phyloP scores from a whole-genome alignment of 352 stramenopile species.

The Globisporangium spiculum region DNA sequence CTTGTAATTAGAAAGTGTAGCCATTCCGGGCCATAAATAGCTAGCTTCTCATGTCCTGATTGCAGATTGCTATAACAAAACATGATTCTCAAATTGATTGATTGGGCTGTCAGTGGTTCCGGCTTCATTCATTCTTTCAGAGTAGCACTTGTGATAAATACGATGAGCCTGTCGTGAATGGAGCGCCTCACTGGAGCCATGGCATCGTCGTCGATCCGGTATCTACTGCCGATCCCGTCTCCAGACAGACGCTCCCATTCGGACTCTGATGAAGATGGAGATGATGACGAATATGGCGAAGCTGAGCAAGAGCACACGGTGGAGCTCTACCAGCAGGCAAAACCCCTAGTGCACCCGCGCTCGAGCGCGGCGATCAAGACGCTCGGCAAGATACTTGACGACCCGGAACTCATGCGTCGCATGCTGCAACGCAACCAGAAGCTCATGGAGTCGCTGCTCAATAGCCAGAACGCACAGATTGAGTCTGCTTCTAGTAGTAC shows the following conservation, averaged over 20 bases:
- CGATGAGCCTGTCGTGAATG: not conserved
- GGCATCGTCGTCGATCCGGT: constrained; percentile 12
- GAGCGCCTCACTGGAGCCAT: not conserved
- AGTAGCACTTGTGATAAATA: not conserved
- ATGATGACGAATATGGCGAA: constrained; percentile 5
- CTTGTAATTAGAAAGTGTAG: not conserved
- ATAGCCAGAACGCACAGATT: not conserved
- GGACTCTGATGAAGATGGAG: not conserved
- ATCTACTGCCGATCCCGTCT: constrained; percentile 11
- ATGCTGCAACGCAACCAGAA: constrained; percentile 49
- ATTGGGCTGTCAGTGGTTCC: not conserved
- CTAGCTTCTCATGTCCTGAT: not conserved
- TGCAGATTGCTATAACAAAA: not conserved
- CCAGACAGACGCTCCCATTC: not conserved
- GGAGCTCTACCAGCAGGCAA: constrained; percentile 49
- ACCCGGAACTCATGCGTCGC: constrained; percentile 42
- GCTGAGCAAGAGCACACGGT: constrained; percentile 9
- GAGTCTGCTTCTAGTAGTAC: not conserved
- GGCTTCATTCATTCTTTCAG: not conserved
- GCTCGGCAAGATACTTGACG: constrained; percentile 44
- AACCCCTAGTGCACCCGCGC: constrained; percentile 54
- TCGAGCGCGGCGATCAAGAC: constrained; percentile 61
- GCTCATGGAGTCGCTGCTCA: not conserved
- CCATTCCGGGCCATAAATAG: constrained; percentile 1
- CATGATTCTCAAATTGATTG: not conserved